phyloP scores from a whole-genome alignment of 2,329 filamentous ascomycete genomes.

The Gaeumannomyces sp. region DNA sequence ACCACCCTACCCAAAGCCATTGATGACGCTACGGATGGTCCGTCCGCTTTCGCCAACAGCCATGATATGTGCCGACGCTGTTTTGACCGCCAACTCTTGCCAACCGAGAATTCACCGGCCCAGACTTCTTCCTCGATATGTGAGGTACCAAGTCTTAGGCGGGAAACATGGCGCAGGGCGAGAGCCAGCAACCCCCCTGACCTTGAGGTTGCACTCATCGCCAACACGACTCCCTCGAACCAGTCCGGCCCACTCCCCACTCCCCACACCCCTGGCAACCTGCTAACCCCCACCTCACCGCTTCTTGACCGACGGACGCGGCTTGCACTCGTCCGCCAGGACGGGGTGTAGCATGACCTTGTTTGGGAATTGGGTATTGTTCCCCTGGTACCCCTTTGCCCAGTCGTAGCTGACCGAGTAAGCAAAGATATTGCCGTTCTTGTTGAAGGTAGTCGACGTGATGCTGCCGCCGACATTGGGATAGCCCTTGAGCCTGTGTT shows the following conservation, averaged over 20 bases:
- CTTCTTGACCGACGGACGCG: slow-evolving; percentile 54
- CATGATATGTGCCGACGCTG: not conserved
- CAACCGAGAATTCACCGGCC: not conserved
- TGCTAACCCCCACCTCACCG: slow-evolving; percentile 27
- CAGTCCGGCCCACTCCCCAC: slow-evolving; percentile 23
- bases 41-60: not conserved
- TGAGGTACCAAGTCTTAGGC: not conserved
- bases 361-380: slow-evolving; percentile 66
- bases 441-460: slow-evolving; percentile 85
- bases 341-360: slow-evolving; percentile 85
- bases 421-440: slow-evolving; percentile 74
- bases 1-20: not conserved
- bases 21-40: not conserved
- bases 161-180: not conserved
- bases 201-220: not conserved
- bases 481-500: slow-evolving; percentile 85
- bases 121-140: not conserved
- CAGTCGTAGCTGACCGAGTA: slow-evolving; percentile 96
- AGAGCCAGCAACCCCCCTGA: not conserved
- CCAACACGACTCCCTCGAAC: slow-evolving; percentile 20
- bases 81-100: not conserved
- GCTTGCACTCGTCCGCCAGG: slow-evolving; percentile 55
- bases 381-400: slow-evolving; percentile 89
- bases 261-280: not conserved
- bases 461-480: slow-evolving; percentile 81